Conservation (phyloP, 2,329 filamentous ascomycete genomes). For the Xylaria sp. region DNA sequence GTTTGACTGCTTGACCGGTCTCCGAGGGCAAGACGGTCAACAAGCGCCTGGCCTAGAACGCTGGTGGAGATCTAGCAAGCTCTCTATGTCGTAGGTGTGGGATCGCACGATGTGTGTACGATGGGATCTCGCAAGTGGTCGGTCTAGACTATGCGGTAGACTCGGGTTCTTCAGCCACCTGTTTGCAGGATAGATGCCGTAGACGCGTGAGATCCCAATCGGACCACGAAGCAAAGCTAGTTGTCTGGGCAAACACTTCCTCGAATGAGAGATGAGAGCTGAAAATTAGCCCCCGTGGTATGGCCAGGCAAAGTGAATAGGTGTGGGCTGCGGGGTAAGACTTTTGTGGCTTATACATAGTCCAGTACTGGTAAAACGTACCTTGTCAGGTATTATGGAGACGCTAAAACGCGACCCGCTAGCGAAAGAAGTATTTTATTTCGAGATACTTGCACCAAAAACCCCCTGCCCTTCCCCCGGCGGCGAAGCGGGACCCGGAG, state of each 20-base stretch:
- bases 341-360: too few species aligned
- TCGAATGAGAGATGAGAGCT: too few species aligned
- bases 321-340: too few species aligned
- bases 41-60: constrained; percentile 5
- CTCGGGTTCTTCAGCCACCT: neutral
- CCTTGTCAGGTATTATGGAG: too few species aligned
- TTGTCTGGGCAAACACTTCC: constrained; percentile 1
- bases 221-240: constrained; percentile 5
- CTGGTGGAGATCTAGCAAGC: constrained; percentile 4
- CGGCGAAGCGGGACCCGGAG: too few species aligned
- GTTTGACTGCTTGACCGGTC: neutral
- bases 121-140: neutral
- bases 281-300: too few species aligned
- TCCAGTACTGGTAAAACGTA: too few species aligned
- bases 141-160: constrained; percentile 6
- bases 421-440: too few species aligned
- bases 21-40: neutral
- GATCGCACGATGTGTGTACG: neutral
- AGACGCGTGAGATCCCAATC: neutral
- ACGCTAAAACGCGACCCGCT: too few species aligned
- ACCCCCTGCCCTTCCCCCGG: too few species aligned
- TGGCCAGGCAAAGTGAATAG: too few species aligned
- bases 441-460: too few species aligned
- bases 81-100: neutral
- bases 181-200: neutral